Conservation (phyloP, 768 basidiomycete species). For the Suillus fuscotomentosus region DNA sequence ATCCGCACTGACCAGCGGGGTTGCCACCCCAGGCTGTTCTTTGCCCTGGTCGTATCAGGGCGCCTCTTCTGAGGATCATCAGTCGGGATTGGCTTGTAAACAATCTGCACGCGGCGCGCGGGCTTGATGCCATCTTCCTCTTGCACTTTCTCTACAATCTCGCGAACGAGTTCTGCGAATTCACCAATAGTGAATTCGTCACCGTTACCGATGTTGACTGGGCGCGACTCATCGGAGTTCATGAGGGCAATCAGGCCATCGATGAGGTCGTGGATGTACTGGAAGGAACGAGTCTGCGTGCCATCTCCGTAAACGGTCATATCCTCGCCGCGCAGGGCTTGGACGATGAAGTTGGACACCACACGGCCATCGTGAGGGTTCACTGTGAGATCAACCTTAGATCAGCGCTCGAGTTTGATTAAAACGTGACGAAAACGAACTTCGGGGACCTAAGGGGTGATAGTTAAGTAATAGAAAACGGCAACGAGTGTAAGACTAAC, state of each 20-base stretch:
- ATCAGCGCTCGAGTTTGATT: slow-evolving; percentile 3
- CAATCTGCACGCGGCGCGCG: slow-evolving; percentile 56
- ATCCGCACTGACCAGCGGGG: slow-evolving; percentile 91
- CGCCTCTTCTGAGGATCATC: slow-evolving; percentile 95
- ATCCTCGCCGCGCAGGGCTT: slow-evolving; percentile 93
- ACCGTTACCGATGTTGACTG: slow-evolving; percentile 94
- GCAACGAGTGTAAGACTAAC: slow-evolving; percentile 27
- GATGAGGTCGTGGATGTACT: slow-evolving; percentile 96
- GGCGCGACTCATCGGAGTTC: slow-evolving; percentile 91
- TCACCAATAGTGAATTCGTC: slow-evolving; percentile 96
- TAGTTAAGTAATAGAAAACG: slow-evolving; percentile 1
- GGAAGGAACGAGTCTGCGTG: slow-evolving; percentile 91
- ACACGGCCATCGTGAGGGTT: slow-evolving; percentile 97
- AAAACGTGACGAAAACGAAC: slow-evolving; percentile 33
- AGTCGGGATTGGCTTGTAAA: slow-evolving; percentile 79
- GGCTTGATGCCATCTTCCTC: slow-evolving; percentile 67
- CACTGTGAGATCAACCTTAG: slow-evolving; percentile 47
- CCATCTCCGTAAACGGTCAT: slow-evolving; percentile 98
- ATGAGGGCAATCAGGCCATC: slow-evolving; percentile 92
- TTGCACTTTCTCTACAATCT: slow-evolving; percentile 92
- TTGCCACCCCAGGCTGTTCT: slow-evolving; percentile 82
- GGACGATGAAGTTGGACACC: slow-evolving; percentile 98
- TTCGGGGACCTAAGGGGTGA: slow-evolving; percentile 51
- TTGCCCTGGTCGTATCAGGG: slow-evolving; percentile 91
- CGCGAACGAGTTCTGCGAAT: slow-evolving; percentile 89